Evolutionary conservation across 768 basidiomycete species (phyloP).

Genomic region (Gautieria morchelliformis): DNA sequence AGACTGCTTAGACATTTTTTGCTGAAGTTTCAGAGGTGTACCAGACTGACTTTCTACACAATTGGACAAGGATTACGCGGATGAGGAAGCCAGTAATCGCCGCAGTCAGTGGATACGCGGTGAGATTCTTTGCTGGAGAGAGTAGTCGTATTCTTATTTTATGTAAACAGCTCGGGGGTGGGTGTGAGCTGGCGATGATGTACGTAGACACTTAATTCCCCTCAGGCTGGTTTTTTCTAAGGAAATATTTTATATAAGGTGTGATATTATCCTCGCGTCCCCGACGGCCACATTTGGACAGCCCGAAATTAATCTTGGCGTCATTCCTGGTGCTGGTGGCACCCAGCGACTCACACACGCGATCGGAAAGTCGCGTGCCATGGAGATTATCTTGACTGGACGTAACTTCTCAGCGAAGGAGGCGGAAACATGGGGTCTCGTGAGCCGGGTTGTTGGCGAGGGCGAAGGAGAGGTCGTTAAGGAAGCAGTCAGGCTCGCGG

Average conservation of each 20-base stretch:
- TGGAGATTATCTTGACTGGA: slow-evolving; percentile 92
- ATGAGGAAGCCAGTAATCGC: slow-evolving; percentile 92
- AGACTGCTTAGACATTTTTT: background rate
- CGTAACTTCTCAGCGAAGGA: slow-evolving; percentile 71
- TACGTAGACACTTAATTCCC: slow-evolving; percentile 17
- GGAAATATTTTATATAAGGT: slow-evolving; percentile 25
- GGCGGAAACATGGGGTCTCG: slow-evolving; percentile 81
- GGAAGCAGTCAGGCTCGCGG: slow-evolving; percentile 75
- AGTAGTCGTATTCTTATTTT: background rate
- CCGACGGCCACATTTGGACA: slow-evolving; percentile 90
- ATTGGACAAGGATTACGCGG: slow-evolving; percentile 66
- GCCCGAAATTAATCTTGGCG: slow-evolving; percentile 92
- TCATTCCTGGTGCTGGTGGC: slow-evolving; percentile 91
- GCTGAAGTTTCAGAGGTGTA: slow-evolving; percentile 76
- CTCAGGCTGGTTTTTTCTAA: background rate
- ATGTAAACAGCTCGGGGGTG: slow-evolving; percentile 86
- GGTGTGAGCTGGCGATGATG: slow-evolving; percentile 94
- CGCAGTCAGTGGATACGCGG: slow-evolving; percentile 91
- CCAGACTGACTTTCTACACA: slow-evolving; percentile 72
- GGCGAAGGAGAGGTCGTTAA: slow-evolving; percentile 79
- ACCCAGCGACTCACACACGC: slow-evolving; percentile 81
- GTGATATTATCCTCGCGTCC: slow-evolving; percentile 89
- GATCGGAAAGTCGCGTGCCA: slow-evolving; percentile 87
- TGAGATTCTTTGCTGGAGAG: slow-evolving; percentile 28
- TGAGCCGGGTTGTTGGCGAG: slow-evolving; percentile 69